These are phyloP conservation scores for Onygenales sp. DNA, from an alignment of 2,329 filamentous ascomycete species.

Conservation along the genomic window DNA sequence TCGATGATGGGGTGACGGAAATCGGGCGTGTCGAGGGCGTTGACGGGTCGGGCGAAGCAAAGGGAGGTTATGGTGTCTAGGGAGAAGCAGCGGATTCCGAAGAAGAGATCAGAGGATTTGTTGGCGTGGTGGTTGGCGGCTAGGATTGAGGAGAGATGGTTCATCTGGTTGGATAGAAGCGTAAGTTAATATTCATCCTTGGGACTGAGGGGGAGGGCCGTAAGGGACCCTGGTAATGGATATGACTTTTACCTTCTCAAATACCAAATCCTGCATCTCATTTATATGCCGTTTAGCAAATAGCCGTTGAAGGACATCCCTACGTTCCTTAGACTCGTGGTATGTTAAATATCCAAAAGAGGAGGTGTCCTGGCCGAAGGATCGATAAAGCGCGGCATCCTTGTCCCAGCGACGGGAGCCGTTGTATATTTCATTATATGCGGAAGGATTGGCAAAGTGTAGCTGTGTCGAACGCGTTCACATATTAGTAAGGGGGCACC, in stretches of 20 bases:
- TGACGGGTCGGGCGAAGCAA: constrained; percentile 16
- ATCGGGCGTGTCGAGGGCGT: constrained; percentile 14
- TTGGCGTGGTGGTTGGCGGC: constrained; percentile 6
- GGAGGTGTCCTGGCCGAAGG: constrained; percentile 15
- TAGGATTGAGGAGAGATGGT: constrained; percentile 9
- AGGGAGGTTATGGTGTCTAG: constrained; percentile 17
- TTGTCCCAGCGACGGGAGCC: constrained; percentile 15
- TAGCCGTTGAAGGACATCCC: constrained; percentile 11
- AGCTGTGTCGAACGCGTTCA: constrained; percentile 8
- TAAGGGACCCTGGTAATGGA: too few species aligned
- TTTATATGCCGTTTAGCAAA: constrained; percentile 13
- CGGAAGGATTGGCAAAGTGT: constrained; percentile 13
- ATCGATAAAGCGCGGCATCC: constrained; percentile 14
- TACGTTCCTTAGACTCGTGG: constrained; percentile 15
- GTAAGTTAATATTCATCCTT: too few species aligned
- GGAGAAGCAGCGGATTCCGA: constrained; percentile 15
- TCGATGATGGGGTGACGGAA: constrained; percentile 15
- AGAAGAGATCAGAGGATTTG: constrained; percentile 10
- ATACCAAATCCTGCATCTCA: constrained; percentile 12
- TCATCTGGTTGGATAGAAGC: constrained; percentile 1
- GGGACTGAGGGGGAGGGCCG: too few species aligned
- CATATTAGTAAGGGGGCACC: background rate
- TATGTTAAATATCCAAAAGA: constrained; percentile 13
- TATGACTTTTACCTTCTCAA: constrained; percentile 10
- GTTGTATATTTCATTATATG: constrained; percentile 16